A percentile compares a stretch with the other conserved stretches of the same genome.
These are phyloP conservation scores for Huntiella omanensis DNA, from an alignment of 2,329 filamentous ascomycete genomes.

Conservation along the genomic window DNA sequence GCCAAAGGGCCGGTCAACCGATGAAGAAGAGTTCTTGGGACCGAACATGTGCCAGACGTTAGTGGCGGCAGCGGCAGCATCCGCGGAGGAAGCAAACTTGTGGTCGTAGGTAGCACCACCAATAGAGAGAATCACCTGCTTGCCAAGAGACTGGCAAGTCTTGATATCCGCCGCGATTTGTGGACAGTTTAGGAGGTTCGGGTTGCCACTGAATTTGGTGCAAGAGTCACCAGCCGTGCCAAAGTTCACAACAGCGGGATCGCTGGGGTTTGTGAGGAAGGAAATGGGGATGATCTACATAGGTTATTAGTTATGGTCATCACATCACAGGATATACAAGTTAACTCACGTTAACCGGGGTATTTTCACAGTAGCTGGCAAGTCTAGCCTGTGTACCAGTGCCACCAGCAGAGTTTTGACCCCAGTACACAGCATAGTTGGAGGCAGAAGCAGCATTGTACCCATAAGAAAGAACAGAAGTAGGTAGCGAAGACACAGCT, in stretches of 20 bases:
- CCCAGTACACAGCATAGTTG: constrained; percentile 52
- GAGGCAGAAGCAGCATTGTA: constrained; percentile 23
- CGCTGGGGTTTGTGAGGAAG: constrained; percentile 40
- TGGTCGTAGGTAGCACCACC: constrained; percentile 26
- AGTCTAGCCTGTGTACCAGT: constrained; percentile 33
- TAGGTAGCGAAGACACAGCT: constrained; percentile 14
- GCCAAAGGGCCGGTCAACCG: constrained; percentile 22
- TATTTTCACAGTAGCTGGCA: constrained; percentile 36
- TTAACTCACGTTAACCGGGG: constrained; percentile 25
- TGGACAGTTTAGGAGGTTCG: constrained; percentile 39
- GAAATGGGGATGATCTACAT: constrained; percentile 33
- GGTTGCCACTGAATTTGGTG: constrained; percentile 33
- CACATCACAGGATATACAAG: not conserved
- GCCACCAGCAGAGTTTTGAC: constrained; percentile 23
- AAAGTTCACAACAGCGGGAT: constrained; percentile 39
- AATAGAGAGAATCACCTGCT: constrained; percentile 26
- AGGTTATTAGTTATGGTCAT: not conserved
- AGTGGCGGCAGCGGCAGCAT: constrained; percentile 20
- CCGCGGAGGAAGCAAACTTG: constrained; percentile 30
- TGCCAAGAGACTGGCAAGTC: constrained; percentile 23
- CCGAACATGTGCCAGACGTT: constrained; percentile 23
- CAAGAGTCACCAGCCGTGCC: constrained; percentile 45
- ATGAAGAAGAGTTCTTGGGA: constrained; percentile 17
- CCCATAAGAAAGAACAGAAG: constrained; percentile 18
- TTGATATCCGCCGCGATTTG: constrained; percentile 36